These are phyloP conservation scores for Platanthera zijinensis DNA, from an alignment of 106 monocot species.

Conservation along the genomic window DNA sequence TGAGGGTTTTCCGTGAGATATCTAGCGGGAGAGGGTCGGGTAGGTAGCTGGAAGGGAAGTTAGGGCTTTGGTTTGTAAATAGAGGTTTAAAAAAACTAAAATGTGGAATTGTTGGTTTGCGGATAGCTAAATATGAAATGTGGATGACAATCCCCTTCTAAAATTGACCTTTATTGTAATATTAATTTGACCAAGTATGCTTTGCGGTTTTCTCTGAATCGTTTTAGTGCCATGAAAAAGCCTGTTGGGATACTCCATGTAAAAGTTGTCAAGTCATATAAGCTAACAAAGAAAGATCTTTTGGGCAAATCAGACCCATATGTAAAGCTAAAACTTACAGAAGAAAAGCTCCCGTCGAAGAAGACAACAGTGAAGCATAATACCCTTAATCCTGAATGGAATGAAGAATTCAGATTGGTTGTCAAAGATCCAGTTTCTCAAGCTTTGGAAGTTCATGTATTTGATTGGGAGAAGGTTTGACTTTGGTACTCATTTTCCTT, in stretches of 20 bases:
- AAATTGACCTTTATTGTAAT: no score
- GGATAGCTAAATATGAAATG: no score
- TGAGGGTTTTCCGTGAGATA: no score
- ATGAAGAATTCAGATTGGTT: slow-evolving; percentile 61
- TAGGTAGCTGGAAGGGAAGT: no score
- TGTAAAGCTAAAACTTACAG: slow-evolving; percentile 46
- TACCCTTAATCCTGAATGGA: slow-evolving; percentile 67
- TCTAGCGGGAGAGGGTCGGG: no score
- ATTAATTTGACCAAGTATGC: neutral
- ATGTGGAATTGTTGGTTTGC: no score
- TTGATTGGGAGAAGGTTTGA: slow-evolving; percentile 61
- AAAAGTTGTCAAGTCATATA: slow-evolving; percentile 37
- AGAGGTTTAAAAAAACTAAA: no score
- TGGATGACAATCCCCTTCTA: no score
- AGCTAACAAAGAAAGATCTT: slow-evolving; percentile 55
- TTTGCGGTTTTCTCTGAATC: neutral
- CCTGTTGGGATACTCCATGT: slow-evolving; percentile 56
- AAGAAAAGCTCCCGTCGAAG: slow-evolving; percentile 46
- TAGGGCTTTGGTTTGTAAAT: no score
- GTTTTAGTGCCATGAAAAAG: slow-evolving; percentile 38
- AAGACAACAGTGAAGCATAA: slow-evolving; percentile 57
- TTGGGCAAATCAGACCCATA: slow-evolving; percentile 66
- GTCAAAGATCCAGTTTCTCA: slow-evolving; percentile 53
- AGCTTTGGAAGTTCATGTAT: slow-evolving; percentile 41
- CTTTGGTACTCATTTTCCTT: neutral